A percentile compares a stretch with the other conserved stretches of the same genome.
Conservation (phyloP, 805 yeast genomes). For the Teunomyces barrocoloradensis region DNA sequence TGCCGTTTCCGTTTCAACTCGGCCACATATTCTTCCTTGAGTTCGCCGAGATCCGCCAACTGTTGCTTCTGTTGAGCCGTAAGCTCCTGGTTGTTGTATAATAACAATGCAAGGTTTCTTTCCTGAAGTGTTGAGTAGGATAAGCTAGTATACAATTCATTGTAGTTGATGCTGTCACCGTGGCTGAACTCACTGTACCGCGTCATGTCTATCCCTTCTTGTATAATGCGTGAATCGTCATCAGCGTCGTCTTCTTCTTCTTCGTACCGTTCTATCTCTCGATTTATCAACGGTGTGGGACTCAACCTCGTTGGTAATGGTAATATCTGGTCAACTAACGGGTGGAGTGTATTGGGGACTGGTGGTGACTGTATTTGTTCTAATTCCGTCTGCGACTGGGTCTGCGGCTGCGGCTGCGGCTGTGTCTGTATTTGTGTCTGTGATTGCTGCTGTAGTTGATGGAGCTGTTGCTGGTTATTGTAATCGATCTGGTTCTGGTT, state of each 20-base stretch:
- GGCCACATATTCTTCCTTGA: constrained; percentile 15
- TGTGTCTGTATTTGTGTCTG: neutral
- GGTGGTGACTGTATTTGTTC: neutral
- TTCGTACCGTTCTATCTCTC: constrained; percentile 23
- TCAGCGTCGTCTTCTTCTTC: constrained; percentile 21
- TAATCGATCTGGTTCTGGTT: constrained; percentile 2
- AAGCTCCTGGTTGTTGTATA: constrained; percentile 36
- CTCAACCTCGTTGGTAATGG: constrained; percentile 13
- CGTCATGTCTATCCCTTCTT: constrained; percentile 32
- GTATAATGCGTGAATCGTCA: constrained; percentile 16
- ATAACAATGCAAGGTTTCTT: constrained; percentile 36
- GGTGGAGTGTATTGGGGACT: constrained; percentile 11
- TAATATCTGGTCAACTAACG: constrained; percentile 13
- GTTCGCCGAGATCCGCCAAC: constrained; percentile 22
- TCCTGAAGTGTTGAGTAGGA: constrained; percentile 41
- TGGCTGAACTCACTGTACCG: constrained; percentile 15
- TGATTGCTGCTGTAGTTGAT: neutral
- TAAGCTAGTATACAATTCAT: constrained; percentile 34
- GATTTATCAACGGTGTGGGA: constrained; percentile 12
- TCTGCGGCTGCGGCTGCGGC: too few relatives aligned
- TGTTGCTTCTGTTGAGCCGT: constrained; percentile 33
- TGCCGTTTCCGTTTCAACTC: constrained; percentile 32
- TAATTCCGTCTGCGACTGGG: neutral
- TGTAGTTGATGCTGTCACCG: constrained; percentile 11
- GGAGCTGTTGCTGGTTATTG: constrained; percentile 10